These are phyloP conservation scores for Yarrowia phangngaensis DNA, from an alignment of 805 yeast genomes.

Conservation along the genomic window DNA sequence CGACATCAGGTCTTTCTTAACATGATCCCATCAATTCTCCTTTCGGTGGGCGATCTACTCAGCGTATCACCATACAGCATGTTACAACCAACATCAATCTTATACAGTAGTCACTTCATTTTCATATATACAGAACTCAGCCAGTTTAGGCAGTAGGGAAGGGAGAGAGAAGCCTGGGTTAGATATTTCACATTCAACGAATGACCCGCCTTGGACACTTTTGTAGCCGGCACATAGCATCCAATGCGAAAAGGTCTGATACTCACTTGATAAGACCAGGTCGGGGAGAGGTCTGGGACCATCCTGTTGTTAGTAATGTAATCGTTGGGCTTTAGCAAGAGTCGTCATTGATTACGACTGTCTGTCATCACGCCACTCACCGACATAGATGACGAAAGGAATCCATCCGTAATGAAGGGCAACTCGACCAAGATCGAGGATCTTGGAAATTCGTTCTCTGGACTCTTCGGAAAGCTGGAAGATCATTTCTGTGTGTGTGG, in stretches of 20 bases:
- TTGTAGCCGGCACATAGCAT: neutral
- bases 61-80: slow-evolving; percentile 26
- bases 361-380: too few relatives aligned
- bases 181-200: slow-evolving; percentile 16
- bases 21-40: too few relatives aligned
- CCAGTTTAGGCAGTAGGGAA: slow-evolving; percentile 61
- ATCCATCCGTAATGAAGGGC: slow-evolving; percentile 95
- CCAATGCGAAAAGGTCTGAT: slow-evolving; percentile 28
- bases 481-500: slow-evolving; percentile 14
- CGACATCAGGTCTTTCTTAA: too few relatives aligned
- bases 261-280: slow-evolving; percentile 65
- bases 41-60: too few relatives aligned
- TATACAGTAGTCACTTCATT: slow-evolving; percentile 5
- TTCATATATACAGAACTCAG: slow-evolving; percentile 26
- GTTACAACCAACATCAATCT: slow-evolving; percentile 4
- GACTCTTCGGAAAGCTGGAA: slow-evolving; percentile 27
- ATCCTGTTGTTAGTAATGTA: slow-evolving; percentile 41
- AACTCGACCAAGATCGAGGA: slow-evolving; percentile 78
- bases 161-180: slow-evolving; percentile 60
- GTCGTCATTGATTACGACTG: too few relatives aligned
- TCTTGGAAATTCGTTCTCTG: slow-evolving; percentile 74
- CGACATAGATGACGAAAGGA: slow-evolving; percentile 89
- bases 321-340: neutral
- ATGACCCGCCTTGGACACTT: too few relatives aligned
- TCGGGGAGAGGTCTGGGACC: slow-evolving; percentile 75